phyloP scores from a whole-genome alignment of 2,329 filamentous ascomycete genomes.

The Claviceps sorghi region DNA sequence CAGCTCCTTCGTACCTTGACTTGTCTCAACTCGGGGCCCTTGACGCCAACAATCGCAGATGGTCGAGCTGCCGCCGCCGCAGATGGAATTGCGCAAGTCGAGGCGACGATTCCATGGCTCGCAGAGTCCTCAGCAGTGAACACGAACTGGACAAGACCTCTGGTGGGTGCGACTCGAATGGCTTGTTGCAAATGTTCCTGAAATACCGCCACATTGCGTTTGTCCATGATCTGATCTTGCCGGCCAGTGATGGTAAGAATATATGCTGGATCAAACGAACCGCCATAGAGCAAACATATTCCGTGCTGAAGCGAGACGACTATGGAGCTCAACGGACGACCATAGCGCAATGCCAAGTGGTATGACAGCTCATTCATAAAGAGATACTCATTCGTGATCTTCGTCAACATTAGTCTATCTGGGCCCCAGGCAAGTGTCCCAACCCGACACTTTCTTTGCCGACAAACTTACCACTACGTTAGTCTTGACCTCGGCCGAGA shows the following conservation, averaged over 20 bases:
- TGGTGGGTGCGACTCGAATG: constrained; percentile 47
- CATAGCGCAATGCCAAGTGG: constrained; percentile 60
- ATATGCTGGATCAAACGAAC: constrained; percentile 67
- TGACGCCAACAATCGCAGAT: background rate
- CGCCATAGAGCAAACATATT: constrained; percentile 58
- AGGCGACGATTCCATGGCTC: constrained; percentile 55
- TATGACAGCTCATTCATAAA: constrained; percentile 62
- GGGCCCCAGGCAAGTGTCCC: background rate
- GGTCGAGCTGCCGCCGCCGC: background rate
- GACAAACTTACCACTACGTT: constrained; percentile 16
- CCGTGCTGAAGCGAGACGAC: constrained; percentile 65
- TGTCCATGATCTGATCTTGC: constrained; percentile 55
- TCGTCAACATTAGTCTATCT: background rate
- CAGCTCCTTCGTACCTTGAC: background rate
- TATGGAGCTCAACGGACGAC: constrained; percentile 57
- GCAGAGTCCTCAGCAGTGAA: constrained; percentile 56
- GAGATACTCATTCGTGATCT: constrained; percentile 63
- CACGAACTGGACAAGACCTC: constrained; percentile 61
- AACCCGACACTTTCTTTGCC: no score
- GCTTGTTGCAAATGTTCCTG: constrained; percentile 61
- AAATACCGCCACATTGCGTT: constrained; percentile 63
- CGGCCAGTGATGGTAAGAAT: constrained; percentile 60
- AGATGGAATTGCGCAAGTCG: constrained; percentile 39
- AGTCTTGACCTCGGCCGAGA: constrained; percentile 14
- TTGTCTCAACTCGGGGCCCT: background rate